Evolutionary conservation across 352 stramenopile species (phyloP).

Genomic region (Hyaloperonospora brassicae): DNA sequence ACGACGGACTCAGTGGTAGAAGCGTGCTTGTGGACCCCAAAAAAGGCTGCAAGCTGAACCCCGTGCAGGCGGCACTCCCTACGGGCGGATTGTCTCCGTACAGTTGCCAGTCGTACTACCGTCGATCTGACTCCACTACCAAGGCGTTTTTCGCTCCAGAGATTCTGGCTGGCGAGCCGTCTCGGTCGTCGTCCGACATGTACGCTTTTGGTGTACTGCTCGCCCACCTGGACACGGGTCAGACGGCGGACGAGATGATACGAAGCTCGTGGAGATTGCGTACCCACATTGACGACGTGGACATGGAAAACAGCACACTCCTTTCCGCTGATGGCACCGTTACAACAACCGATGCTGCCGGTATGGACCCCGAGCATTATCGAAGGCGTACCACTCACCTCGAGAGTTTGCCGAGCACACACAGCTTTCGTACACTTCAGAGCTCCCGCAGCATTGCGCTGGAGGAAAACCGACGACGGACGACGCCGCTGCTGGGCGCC

Average conservation of each 20-base stretch:
- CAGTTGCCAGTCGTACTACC: constrained; percentile 25
- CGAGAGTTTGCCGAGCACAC: constrained; percentile 16
- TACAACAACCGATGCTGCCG: constrained; percentile 17
- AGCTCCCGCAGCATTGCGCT: constrained; percentile 19
- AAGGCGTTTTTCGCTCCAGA: constrained; percentile 51
- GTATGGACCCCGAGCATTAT: constrained; percentile 17
- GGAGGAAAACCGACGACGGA: constrained; percentile 28
- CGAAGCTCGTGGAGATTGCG: constrained; percentile 47
- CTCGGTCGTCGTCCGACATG: constrained; percentile 52
- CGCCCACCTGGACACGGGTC: constrained; percentile 45
- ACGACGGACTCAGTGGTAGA: constrained; percentile 57
- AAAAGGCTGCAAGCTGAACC: constrained; percentile 77
- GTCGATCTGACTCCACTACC: constrained; percentile 21
- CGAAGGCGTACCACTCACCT: constrained; percentile 27
- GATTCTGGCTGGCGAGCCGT: constrained; percentile 37
- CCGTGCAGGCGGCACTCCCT: constrained; percentile 53
- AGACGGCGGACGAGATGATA: constrained; percentile 60
- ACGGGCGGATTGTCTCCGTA: constrained; percentile 29
- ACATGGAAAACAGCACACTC: constrained; percentile 24
- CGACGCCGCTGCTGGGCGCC: constrained; percentile 19
- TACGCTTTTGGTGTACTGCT: constrained; percentile 69
- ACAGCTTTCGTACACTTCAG: constrained; percentile 14
- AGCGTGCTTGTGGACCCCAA: constrained; percentile 64
- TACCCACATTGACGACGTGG: constrained; percentile 27
- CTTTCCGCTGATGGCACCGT: constrained; percentile 26